phyloP scores from a whole-genome alignment of 2,329 filamentous ascomycete species.

The Alternaria sp. region DNA sequence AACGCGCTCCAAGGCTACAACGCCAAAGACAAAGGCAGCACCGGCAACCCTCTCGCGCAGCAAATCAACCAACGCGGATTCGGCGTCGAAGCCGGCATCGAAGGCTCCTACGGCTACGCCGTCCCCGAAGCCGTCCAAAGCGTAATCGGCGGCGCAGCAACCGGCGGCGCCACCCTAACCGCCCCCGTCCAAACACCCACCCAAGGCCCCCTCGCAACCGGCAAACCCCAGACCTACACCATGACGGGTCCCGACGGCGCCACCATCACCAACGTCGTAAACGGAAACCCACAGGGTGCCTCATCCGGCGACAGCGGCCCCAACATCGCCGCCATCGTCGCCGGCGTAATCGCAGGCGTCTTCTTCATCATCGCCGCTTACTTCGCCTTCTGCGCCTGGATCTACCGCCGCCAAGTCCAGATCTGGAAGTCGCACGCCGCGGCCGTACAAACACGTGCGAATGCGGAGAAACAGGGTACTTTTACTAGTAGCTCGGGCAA shows the following conservation, averaged over 20 bases:
- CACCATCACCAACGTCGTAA: slow-evolving; percentile 48
- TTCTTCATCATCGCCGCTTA: slow-evolving; percentile 68
- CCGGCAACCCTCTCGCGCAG: slow-evolving; percentile 56
- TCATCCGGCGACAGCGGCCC: slow-evolving; percentile 40
- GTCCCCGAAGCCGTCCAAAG: slow-evolving; percentile 70
- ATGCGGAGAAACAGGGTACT: slow-evolving; percentile 47
- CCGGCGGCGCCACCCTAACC: slow-evolving; percentile 73
- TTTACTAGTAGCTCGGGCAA: slow-evolving; percentile 30
- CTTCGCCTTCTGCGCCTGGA: slow-evolving; percentile 73
- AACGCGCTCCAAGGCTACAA: slow-evolving; percentile 52
- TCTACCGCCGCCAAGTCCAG: slow-evolving; percentile 73
- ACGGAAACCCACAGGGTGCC: slow-evolving; percentile 24
- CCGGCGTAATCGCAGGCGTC: slow-evolving; percentile 69
- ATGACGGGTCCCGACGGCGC: slow-evolving; percentile 55
- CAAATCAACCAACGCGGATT: slow-evolving; percentile 59
- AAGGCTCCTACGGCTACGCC: slow-evolving; percentile 68
- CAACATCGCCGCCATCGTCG: slow-evolving; percentile 63
- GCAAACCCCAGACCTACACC: slow-evolving; percentile 72
- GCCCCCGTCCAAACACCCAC: slow-evolving; percentile 68
- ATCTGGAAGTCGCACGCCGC: slow-evolving; percentile 75
- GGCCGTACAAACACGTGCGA: slow-evolving; percentile 65
- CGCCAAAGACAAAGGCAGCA: slow-evolving; percentile 37
- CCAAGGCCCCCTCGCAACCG: slow-evolving; percentile 73
- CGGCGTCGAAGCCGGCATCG: slow-evolving; percentile 63
- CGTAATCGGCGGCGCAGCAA: slow-evolving; percentile 70